Evolutionary conservation across 306 rosid species (phyloP), one percentile per base, ranked within the genome.

Genomic region (Prunus armeniaca): DNA sequence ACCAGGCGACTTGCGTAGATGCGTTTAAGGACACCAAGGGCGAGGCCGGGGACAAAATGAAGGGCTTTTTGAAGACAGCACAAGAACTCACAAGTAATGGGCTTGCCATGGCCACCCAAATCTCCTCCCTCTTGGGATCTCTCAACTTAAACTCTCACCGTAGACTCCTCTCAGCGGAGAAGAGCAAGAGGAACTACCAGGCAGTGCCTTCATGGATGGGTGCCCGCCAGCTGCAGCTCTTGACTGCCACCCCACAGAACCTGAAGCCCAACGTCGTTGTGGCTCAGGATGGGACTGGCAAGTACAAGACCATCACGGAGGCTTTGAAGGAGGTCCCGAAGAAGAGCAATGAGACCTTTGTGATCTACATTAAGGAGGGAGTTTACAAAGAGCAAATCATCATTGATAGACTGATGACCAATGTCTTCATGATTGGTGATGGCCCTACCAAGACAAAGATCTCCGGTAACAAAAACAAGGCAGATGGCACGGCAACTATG

Each of bases 311-410:
- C 7, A 28, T 90, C n/a, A 73, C 2, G 3, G 91, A 86, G 0
- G 91, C 92, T 1, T 72, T 90, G 7, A 38, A 22, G 10, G 75
- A 69, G 1, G 71, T 88, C 46, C 92, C 92, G 0, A 66, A 58
- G 20, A 47, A 58, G 8, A 84, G 83, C 76, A 52, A 62, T 5
- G 13, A 38, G 20, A 54, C 60, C 11, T 88, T 88, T 76, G 88
- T 90, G 38, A 88, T 90, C 34, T 11, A 90, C 20, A 70, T 90
- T 17, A 88, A 86, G 78, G 89, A 69, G 3, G 96, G 96, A 24
- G 62, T 86, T 17, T 90, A 88, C 50, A 27, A 47, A 0, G 92
- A 86, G 72, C 30, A n/a, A 20, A 83, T 88, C 3, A 6, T 6
- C 4, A 4, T 90, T 2, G 14, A 24, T 3, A 72, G 57, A 47